Percentiles rank a stretch among this genome's conserved stretches.
phyloP scores from a whole-genome alignment of 768 basidiomycete genomes.

The Mycena belliarum region DNA sequence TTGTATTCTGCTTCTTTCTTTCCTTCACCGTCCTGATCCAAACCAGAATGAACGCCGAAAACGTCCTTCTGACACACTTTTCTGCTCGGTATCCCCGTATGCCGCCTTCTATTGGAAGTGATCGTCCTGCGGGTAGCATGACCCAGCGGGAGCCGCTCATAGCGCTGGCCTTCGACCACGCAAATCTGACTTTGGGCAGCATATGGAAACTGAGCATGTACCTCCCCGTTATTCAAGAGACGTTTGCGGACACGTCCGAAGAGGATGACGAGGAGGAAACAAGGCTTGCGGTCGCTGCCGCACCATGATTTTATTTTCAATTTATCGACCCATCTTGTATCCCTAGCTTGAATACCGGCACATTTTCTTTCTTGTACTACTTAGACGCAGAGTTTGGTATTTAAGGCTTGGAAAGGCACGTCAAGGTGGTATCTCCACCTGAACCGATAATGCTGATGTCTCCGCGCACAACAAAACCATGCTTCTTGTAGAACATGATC shows the following conservation, averaged over 20 bases:
- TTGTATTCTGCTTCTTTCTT: conserved; percentile 26
- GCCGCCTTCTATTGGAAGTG: conserved; percentile 50
- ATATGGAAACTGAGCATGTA: conserved; percentile 89
- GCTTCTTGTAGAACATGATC: conserved; percentile 15
- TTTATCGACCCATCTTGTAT: conserved; percentile 2
- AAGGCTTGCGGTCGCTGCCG: conserved; percentile 13
- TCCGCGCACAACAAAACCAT: conserved; percentile 16
- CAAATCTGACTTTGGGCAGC: conserved; percentile 67
- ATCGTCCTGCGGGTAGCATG: conserved; percentile 20
- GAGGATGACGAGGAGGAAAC: conserved; percentile 43
- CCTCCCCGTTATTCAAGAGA: conserved; percentile 66
- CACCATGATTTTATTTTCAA: conserved; percentile 1
- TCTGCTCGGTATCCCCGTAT: conserved; percentile 92
- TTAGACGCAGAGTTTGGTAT: too few species aligned
- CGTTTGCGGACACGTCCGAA: conserved; percentile 53
- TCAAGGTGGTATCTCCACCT: conserved; percentile 9
- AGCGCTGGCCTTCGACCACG: conserved; percentile 82
- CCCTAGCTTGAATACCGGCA: not conserved
- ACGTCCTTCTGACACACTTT: conserved; percentile 93
- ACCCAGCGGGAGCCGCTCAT: conserved; percentile 45
- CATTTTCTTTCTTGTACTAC: not conserved
- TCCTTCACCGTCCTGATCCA: not conserved
- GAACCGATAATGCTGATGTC: conserved; percentile 9
- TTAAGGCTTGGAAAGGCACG: conserved; percentile 3
- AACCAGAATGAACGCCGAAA: conserved; percentile 78